Conservation (phyloP, 2,329 filamentous ascomycete genomes). For the Ascosphaera apis region DNA sequence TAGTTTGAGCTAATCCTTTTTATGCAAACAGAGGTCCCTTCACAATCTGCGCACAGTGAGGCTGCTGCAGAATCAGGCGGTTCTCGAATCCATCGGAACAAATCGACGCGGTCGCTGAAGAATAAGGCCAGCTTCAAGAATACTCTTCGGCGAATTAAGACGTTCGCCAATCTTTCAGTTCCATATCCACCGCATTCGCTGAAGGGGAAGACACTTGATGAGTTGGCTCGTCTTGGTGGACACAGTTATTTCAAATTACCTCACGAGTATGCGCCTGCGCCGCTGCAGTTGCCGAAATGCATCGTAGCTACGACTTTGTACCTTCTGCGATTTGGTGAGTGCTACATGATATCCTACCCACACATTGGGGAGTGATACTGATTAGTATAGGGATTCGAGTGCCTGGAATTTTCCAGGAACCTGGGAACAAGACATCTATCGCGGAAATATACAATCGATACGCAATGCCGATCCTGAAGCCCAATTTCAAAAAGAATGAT, state of each 20-base stretch:
- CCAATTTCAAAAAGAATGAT: conserved; percentile 13
- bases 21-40: no score
- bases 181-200: conserved; percentile 13
- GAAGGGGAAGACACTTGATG: conserved; percentile 16
- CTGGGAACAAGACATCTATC: conserved; percentile 14
- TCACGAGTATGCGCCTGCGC: conserved; percentile 15
- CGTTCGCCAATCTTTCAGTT: conserved; percentile 13
- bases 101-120: conserved; percentile 12
- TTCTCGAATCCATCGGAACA: conserved; percentile 2
- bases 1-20: no score
- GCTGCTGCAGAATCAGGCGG: no score
- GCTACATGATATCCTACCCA: background rate
- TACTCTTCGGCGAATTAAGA: conserved; percentile 17
- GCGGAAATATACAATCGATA: conserved; percentile 18
- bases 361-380: background rate
- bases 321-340: conserved; percentile 15
- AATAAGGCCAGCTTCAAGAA: conserved; percentile 5
- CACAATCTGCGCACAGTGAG: no score
- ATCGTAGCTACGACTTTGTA: conserved; percentile 19
- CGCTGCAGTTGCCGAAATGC: conserved; percentile 19
- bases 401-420: conserved; percentile 14
- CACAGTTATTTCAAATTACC: conserved; percentile 17
- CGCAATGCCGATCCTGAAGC: conserved; percentile 16
- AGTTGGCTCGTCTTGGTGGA: conserved; percentile 21
- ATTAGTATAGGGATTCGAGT: conserved; percentile 9